A percentile compares a stretch with the other conserved stretches of the same genome.
Evolutionary conservation across 805 yeast species (phyloP).

Genomic region (Saturnispora sekii): DNA sequence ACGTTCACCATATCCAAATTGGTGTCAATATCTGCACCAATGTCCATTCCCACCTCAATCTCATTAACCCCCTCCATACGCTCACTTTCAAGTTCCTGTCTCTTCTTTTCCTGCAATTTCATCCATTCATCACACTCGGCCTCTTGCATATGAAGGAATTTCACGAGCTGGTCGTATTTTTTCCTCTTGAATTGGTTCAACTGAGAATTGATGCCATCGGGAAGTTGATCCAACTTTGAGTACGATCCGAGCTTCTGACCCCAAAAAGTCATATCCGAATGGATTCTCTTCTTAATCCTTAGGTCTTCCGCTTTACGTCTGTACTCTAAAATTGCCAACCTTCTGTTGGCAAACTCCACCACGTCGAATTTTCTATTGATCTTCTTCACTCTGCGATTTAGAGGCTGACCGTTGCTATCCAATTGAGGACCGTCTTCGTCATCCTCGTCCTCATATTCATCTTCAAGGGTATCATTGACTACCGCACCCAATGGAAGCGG

Average conservation of each 20-base stretch:
- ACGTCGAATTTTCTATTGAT: constrained; percentile 36
- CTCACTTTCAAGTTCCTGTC: constrained; percentile 20
- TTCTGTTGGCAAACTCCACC: constrained; percentile 43
- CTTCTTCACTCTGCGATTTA: constrained; percentile 7
- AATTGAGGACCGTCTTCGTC: not conserved
- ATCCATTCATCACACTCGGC: constrained; percentile 14
- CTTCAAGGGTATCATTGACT: not conserved
- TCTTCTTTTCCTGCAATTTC: constrained; percentile 22
- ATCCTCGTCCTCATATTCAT: constrained; percentile 5
- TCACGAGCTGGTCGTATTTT: constrained; percentile 17
- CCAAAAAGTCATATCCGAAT: constrained; percentile 25
- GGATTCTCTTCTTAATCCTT: constrained; percentile 25
- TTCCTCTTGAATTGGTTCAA: constrained; percentile 14
- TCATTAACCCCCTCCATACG: constrained; percentile 15
- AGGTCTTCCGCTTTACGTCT: constrained; percentile 26
- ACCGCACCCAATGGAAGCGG: not conserved
- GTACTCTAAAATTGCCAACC: constrained; percentile 31
- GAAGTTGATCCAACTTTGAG: constrained; percentile 16
- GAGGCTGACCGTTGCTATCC: not conserved
- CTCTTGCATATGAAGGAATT: constrained; percentile 26
- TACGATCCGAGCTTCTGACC: constrained; percentile 27
- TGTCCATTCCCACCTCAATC: constrained; percentile 12
- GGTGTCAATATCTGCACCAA: constrained; percentile 8
- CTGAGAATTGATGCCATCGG: constrained; percentile 17
- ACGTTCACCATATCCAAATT: constrained; percentile 10